A percentile compares a stretch with the other conserved stretches of the same genome.
Evolutionary conservation across 106 monocot species (phyloP).

Genomic region (Acorus gramineus): DNA sequence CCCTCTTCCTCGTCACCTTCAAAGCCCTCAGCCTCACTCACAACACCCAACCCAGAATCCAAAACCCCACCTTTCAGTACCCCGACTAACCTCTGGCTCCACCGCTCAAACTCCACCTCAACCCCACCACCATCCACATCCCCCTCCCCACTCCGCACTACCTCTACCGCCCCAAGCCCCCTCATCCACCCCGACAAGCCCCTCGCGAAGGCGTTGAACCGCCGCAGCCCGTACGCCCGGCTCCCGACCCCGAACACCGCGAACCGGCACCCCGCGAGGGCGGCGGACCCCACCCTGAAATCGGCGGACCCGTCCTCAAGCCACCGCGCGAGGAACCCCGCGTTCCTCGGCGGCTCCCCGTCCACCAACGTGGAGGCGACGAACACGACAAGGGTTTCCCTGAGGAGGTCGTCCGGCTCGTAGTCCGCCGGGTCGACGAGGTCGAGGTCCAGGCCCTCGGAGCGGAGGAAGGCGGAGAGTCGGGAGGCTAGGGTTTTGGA

Average conservation of each 20-base stretch:
- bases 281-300: too few relatives aligned
- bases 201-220: constrained; percentile 60
- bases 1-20: constrained; percentile 14
- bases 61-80: constrained; percentile 40
- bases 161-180: constrained; percentile 71
- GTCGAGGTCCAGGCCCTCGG: constrained; percentile 34
- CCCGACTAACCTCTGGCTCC: constrained; percentile 43
- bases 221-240: not conserved
- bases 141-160: constrained; percentile 49
- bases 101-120: constrained; percentile 40
- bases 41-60: constrained; percentile 1
- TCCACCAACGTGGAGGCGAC: too few relatives aligned
- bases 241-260: too few relatives aligned
- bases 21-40: constrained; percentile 19
- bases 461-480: constrained; percentile 27
- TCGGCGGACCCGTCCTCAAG: too few relatives aligned
- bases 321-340: too few relatives aligned
- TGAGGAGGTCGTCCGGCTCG: too few relatives aligned
- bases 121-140: constrained; percentile 70
- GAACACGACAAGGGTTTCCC: too few relatives aligned
- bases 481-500: constrained; percentile 63
- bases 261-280: too few relatives aligned
- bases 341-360: too few relatives aligned
- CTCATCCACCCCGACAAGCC: constrained; percentile 60
- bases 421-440: too few relatives aligned